Evolutionary conservation across 1,284 basidiomycete species (phyloP).

Genomic region (Anthracocystis walkeri): DNA sequence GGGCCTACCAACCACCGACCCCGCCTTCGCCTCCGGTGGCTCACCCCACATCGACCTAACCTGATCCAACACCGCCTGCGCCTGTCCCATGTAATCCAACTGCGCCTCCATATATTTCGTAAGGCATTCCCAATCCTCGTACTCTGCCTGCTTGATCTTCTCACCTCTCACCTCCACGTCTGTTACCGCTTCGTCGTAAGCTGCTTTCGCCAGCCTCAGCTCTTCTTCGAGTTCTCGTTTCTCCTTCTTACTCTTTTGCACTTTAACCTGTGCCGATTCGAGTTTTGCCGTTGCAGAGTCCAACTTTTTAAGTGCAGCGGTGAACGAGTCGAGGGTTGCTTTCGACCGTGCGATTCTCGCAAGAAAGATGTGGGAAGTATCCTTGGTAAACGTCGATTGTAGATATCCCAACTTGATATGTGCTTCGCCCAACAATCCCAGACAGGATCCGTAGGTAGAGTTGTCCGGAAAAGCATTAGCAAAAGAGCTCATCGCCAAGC

Average conservation of each 20-base stretch:
- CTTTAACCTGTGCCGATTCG: conserved; percentile 53
- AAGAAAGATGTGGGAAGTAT: conserved; percentile 51
- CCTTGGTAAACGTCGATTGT: conserved; percentile 46
- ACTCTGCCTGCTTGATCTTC: conserved; percentile 52
- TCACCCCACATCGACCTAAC: conserved; percentile 42
- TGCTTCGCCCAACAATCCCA: conserved; percentile 39
- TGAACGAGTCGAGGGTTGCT: conserved; percentile 42
- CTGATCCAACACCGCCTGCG: conserved; percentile 54
- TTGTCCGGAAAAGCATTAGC: conserved; percentile 21
- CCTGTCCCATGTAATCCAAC: conserved; percentile 52
- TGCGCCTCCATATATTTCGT: conserved; percentile 57
- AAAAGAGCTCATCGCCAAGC: conserved; percentile 48
- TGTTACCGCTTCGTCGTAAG: conserved; percentile 57
- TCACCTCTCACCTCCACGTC: conserved; percentile 55
- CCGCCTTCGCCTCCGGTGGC: conserved; percentile 11
- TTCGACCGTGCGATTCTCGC: conserved; percentile 49
- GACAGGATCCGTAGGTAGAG: conserved; percentile 35
- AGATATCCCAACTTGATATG: conserved; percentile 43
- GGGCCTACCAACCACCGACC: conserved; percentile 20
- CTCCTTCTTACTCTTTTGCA: conserved; percentile 64
- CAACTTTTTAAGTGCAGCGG: conserved; percentile 52
- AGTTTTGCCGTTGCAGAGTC: conserved; percentile 47
- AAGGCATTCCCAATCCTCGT: conserved; percentile 54
- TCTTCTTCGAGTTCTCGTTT: conserved; percentile 64
- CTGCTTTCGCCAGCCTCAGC: conserved; percentile 55